Conservation (phyloP, 192 early-diverging fungal genomes). For the Paraglomus brasilianum region DNA sequence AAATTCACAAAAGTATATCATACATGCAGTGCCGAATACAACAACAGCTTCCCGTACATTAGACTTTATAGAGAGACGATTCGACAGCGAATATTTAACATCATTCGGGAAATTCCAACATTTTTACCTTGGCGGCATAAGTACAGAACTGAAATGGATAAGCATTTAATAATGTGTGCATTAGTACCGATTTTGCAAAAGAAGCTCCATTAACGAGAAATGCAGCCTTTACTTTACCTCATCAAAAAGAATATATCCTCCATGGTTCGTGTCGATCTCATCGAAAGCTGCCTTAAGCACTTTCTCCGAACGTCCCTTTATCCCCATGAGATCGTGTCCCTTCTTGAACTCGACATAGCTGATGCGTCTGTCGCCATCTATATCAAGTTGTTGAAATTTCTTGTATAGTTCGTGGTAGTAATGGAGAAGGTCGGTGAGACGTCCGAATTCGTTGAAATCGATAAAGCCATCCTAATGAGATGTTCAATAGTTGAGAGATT, state of each 20-base stretch:
- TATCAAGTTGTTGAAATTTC: constrained; percentile 7
- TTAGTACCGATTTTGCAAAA: constrained; percentile 13
- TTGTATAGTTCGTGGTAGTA: constrained; percentile 16
- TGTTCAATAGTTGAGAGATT: neutral
- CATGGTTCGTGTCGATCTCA: constrained; percentile 16
- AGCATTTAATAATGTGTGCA: neutral
- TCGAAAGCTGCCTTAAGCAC: constrained; percentile 11
- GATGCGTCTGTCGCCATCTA: constrained; percentile 21
- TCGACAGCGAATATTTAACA: too few species aligned
- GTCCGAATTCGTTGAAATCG: constrained; percentile 7
- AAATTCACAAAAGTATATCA: too few species aligned
- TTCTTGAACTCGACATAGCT: constrained; percentile 23
- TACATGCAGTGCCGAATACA: too few species aligned
- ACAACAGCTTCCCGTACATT: too few species aligned
- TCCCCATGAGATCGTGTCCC: constrained; percentile 17
- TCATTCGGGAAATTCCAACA: neutral
- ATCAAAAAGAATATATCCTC: constrained; percentile 28
- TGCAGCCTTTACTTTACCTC: constrained; percentile 9
- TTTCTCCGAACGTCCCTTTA: neutral
- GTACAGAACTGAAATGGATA: neutral
- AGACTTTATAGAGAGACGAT: too few species aligned
- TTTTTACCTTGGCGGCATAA: neutral
- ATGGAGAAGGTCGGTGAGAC: constrained; percentile 16
- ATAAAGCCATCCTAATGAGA: constrained; percentile 20
- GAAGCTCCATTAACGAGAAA: neutral